These are phyloP conservation scores for Phyllosticta capitalensis DNA, from an alignment of 2,329 filamentous ascomycete species.

Conservation along the genomic window DNA sequence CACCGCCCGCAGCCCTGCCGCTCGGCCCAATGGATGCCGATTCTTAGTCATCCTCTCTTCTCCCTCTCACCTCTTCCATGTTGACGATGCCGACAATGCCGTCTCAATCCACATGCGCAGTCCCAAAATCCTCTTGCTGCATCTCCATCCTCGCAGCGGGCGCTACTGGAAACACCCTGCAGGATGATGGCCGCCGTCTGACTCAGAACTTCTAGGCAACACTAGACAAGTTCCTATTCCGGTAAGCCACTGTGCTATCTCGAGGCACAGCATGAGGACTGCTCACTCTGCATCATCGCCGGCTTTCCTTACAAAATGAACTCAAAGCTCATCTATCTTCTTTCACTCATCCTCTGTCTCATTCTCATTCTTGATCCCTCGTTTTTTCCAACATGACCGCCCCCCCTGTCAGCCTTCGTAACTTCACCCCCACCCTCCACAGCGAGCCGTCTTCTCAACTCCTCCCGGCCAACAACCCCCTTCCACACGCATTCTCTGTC, in stretches of 20 bases:
- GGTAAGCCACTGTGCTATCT: not conserved
- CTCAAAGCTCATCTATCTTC: not conserved
- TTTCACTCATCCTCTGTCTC: not conserved
- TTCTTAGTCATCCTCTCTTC: slow-evolving; percentile 1
- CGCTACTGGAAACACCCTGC: not conserved
- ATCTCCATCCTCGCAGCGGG: not conserved
- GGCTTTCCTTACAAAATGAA: no score
- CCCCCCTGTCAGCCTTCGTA: slow-evolving; percentile 1
- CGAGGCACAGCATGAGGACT: not conserved
- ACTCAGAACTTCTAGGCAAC: not conserved
- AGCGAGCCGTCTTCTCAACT: slow-evolving; percentile 45
- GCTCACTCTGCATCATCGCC: not conserved
- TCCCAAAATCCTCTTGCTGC: not conserved
- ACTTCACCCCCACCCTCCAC: slow-evolving; percentile 21
- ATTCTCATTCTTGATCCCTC: not conserved
- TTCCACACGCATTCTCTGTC: slow-evolving; percentile 14
- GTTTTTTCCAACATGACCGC: not conserved
- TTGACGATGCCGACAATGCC: not conserved
- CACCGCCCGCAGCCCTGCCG: not conserved
- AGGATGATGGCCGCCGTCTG: not conserved
- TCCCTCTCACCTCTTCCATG: not conserved
- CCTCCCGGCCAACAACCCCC: slow-evolving; percentile 27
- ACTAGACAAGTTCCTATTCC: not conserved
- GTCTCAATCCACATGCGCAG: not conserved
- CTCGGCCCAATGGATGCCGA: not conserved